Evolutionary conservation across 345 rosid genomes (phyloP).

Genomic region (Syzygium aqueum): DNA sequence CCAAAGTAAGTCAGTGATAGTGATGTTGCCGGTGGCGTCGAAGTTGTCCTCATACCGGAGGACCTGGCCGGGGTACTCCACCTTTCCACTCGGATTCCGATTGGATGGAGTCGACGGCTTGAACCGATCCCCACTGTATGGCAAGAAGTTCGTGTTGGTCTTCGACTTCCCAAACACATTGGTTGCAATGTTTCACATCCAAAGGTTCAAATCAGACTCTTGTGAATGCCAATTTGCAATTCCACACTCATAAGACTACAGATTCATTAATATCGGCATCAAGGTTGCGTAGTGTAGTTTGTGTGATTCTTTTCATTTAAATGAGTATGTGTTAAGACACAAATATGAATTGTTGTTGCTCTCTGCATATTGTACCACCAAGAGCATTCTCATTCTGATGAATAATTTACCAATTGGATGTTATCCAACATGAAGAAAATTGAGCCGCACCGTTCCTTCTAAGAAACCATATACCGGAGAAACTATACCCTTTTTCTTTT

Average conservation of each 20-base stretch:
- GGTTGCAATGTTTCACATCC: conserved; percentile 27
- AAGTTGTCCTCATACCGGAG: conserved; percentile 87
- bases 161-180: conserved; percentile 92
- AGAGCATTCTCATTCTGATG: too few species aligned
- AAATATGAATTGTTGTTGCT: too few species aligned
- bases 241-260: neutral
- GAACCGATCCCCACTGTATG: conserved; percentile 72
- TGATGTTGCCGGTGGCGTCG: conserved; percentile 47
- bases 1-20: conserved; percentile 37
- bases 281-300: neutral
- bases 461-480: too few species aligned
- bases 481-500: too few species aligned
- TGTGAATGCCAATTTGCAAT: neutral
- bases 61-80: conserved; percentile 89
- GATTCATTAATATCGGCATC: neutral
- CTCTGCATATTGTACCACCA: too few species aligned
- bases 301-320: neutral
- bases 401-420: too few species aligned
- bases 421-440: too few species aligned
- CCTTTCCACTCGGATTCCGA: conserved; percentile 91
- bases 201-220: neutral
- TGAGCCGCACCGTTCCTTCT: too few species aligned
- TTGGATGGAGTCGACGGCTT: conserved; percentile 61
- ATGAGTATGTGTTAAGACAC: neutral
- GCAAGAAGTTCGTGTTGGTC: conserved; percentile 64